These are phyloP conservation scores for Cephalotrichum gorgonifer DNA, from an alignment of 2,329 filamentous ascomycete species.

Conservation along the genomic window DNA sequence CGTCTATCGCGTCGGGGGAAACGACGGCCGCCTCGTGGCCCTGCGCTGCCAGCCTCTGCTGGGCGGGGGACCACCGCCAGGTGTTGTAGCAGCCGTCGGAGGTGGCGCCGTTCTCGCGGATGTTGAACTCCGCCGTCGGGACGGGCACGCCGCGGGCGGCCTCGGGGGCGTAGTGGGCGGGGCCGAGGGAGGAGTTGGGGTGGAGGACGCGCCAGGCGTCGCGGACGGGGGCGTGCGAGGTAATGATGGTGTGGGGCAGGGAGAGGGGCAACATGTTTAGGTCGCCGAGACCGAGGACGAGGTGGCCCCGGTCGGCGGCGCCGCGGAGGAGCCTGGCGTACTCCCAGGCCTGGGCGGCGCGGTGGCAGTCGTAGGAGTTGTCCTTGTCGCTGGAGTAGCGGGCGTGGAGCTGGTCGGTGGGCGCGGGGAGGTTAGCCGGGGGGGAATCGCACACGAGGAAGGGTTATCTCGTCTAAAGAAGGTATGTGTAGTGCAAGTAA, in stretches of 20 bases:
- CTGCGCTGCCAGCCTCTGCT: constrained; percentile 56
- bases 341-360: constrained; percentile 89
- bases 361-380: constrained; percentile 83
- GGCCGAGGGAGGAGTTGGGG: constrained; percentile 73
- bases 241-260: constrained; percentile 74
- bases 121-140: constrained; percentile 69
- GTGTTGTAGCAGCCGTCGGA: constrained; percentile 83
- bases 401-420: constrained; percentile 52
- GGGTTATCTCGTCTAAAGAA: no score
- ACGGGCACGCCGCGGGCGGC: constrained; percentile 53
- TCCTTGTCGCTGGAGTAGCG: constrained; percentile 72
- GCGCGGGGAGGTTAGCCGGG: background rate
- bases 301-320: constrained; percentile 68
- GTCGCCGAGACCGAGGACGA: constrained; percentile 81
- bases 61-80: constrained; percentile 74
- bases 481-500: no score
- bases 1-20: constrained; percentile 56
- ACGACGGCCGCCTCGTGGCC: constrained; percentile 45
- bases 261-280: constrained; percentile 95
- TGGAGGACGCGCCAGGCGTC: constrained; percentile 81
- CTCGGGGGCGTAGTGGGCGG: constrained; percentile 58
- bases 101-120: constrained; percentile 73
- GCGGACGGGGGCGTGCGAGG: constrained; percentile 62
- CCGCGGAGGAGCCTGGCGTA: constrained; percentile 80
- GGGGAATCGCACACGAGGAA: no score